Evolutionary conservation across 2,329 filamentous ascomycete genomes (phyloP).

Genomic region (Zasmidium cellare): DNA sequence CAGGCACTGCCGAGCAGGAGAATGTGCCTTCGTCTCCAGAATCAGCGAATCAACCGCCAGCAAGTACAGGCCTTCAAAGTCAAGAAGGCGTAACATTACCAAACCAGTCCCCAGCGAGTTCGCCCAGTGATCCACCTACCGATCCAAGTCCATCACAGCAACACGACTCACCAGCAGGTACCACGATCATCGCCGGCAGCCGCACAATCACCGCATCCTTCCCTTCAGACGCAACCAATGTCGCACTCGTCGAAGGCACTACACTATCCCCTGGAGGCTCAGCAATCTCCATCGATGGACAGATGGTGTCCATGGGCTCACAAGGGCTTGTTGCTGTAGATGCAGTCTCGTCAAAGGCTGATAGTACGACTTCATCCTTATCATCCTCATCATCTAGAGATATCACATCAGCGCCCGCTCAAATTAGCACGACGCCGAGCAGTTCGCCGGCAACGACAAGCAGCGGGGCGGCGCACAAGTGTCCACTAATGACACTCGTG

Average conservation of each 20-base stretch:
- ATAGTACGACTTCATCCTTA: background rate
- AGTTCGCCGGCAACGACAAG: background rate
- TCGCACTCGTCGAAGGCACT: background rate
- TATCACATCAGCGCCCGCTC: background rate
- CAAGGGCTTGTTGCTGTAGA: background rate
- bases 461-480: background rate
- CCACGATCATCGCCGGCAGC: background rate
- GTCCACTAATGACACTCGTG: background rate
- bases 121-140: background rate
- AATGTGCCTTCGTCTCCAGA: background rate
- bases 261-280: background rate
- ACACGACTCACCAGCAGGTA: background rate
- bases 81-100: background rate
- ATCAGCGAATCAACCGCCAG: background rate
- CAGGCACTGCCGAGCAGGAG: background rate
- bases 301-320: background rate
- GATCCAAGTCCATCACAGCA: background rate
- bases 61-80: background rate
- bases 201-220: background rate
- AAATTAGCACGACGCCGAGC: background rate
- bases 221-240: background rate
- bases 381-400: background rate
- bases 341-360: background rate
- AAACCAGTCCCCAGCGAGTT: background rate
- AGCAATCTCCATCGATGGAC: background rate